Conservation (phyloP, 257 asterid genomes). For the Henckelia pumila region DNA sequence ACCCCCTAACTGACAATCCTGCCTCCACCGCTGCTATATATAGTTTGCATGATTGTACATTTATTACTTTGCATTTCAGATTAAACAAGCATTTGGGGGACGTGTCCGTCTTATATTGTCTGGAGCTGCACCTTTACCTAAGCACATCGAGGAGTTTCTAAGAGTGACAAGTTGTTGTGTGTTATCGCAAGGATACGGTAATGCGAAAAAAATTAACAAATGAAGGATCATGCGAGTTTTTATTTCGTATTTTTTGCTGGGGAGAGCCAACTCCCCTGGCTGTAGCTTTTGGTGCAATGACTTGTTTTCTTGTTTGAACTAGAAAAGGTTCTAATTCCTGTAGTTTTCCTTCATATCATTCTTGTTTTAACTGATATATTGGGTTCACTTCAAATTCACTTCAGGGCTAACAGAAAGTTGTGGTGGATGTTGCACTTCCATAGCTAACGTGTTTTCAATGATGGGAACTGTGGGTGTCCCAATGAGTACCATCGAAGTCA, state of each 20-base stretch:
- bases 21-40: not conserved
- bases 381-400: not conserved
- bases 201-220: not conserved
- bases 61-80: conserved; percentile 34
- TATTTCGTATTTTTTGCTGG: too few relatives aligned
- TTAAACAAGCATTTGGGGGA: conserved; percentile 89
- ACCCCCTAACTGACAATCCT: not conserved
- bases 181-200: conserved; percentile 92
- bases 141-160: conserved; percentile 83
- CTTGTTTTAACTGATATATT: not conserved
- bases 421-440: conserved; percentile 82
- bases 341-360: not conserved
- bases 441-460: conserved; percentile 71
- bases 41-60: not conserved
- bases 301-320: not conserved
- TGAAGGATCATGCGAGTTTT: not conserved
- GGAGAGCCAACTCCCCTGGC: not conserved
- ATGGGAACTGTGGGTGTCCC: conserved; percentile 89
- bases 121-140: conserved; percentile 94
- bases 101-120: conserved; percentile 83
- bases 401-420: conserved; percentile 87
- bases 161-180: conserved; percentile 82
- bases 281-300: not conserved
- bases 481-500: conserved; percentile 77
- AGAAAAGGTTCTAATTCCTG: not conserved